phyloP scores from a whole-genome alignment of 495 filamentous ascomycete species.

The Trichoderma virens region DNA sequence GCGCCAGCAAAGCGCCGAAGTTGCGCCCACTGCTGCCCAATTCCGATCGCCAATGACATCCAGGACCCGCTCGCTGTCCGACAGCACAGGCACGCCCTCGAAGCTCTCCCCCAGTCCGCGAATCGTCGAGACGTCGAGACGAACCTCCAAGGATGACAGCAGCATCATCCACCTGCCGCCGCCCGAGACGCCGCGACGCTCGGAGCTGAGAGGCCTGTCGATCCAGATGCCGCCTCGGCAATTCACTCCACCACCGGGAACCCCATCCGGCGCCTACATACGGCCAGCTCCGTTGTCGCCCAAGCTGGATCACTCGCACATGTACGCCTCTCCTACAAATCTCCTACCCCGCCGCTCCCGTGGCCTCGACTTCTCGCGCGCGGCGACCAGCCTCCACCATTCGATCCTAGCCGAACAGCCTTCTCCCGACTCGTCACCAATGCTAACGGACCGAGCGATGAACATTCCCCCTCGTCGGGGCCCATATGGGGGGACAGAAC shows the following conservation, averaged over 20 bases:
- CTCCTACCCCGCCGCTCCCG: slow-evolving; percentile 79
- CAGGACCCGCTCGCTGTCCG: slow-evolving; percentile 42
- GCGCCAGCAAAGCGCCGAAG: slow-evolving; percentile 14
- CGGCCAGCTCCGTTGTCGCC: slow-evolving; percentile 72
- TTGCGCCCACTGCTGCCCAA: background rate
- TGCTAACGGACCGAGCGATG: slow-evolving; percentile 68
- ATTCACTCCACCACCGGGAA: background rate
- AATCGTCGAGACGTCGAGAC: slow-evolving; percentile 48
- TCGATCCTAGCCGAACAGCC: slow-evolving; percentile 83
- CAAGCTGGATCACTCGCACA: slow-evolving; percentile 72
- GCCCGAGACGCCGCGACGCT: slow-evolving; percentile 58
- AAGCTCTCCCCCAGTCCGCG: slow-evolving; percentile 60
- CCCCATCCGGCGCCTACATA: slow-evolving; percentile 24
- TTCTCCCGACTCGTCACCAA: slow-evolving; percentile 91
- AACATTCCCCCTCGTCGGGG: slow-evolving; percentile 49
- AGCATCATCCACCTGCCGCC: slow-evolving; percentile 36
- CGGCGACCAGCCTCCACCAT: slow-evolving; percentile 91
- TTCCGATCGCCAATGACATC: slow-evolving; percentile 18
- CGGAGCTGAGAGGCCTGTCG: slow-evolving; percentile 57
- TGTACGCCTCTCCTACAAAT: slow-evolving; percentile 70
- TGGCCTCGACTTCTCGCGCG: slow-evolving; percentile 85
- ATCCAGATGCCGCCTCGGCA: slow-evolving; percentile 41
- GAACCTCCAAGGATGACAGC: slow-evolving; percentile 74
- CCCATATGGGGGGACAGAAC: slow-evolving; percentile 20
- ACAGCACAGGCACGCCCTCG: slow-evolving; percentile 41